These are phyloP conservation scores for Heritiera littoralis DNA, from an alignment of 345 rosid genomes.

Conservation along the genomic window DNA sequence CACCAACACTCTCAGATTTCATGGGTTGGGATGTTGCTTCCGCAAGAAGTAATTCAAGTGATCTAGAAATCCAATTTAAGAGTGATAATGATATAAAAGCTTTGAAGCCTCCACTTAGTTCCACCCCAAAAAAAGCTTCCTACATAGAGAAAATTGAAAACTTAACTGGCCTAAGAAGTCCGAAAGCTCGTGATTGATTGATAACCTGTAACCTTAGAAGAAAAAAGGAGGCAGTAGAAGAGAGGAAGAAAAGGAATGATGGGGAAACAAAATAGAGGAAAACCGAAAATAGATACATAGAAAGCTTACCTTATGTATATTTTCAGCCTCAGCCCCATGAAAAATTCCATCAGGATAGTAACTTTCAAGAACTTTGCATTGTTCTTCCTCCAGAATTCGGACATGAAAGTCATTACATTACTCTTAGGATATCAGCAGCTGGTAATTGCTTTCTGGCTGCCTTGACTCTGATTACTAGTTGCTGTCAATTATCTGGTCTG, in stretches of 20 bases:
- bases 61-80: slow-evolving; percentile 3
- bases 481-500: not conserved
- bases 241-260: not conserved
- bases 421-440: not conserved
- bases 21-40: slow-evolving; percentile 18
- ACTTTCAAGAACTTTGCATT: not conserved
- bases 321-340: slow-evolving; percentile 15
- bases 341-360: not conserved
- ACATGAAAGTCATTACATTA: not conserved
- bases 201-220: not conserved
- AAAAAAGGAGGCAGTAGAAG: not conserved
- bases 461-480: not conserved
- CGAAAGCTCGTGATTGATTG: slow-evolving; percentile 1
- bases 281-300: slow-evolving; percentile 9
- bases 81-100: not conserved
- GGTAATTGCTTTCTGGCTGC: not conserved
- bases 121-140: not conserved
- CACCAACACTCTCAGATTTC: slow-evolving; percentile 20
- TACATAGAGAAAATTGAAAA: slow-evolving; percentile 17
- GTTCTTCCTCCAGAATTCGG: not conserved
- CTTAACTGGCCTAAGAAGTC: slow-evolving; percentile 2
- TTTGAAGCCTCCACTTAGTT: not conserved
- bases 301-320: slow-evolving; percentile 33
- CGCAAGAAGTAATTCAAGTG: not conserved
- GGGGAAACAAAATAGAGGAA: not conserved